These are phyloP conservation scores for Talaromyces piceae DNA, from an alignment of 2,329 filamentous ascomycete species.

Conservation along the genomic window DNA sequence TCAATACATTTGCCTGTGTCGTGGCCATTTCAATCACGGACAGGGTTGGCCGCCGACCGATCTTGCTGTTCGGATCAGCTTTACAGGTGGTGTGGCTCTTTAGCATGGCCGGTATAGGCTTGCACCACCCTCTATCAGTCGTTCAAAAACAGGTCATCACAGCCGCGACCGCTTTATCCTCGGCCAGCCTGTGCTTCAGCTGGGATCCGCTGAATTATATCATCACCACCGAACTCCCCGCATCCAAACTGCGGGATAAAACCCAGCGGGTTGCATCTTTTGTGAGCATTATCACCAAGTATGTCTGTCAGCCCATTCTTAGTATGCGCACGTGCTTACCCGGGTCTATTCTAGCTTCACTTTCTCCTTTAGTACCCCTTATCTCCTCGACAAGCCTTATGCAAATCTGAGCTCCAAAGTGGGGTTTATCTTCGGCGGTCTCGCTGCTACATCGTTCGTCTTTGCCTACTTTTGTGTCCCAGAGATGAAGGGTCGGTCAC, in stretches of 20 bases:
- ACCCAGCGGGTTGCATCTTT: conserved; percentile 23
- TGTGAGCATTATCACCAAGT: conserved; percentile 25
- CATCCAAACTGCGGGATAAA: conserved; percentile 21
- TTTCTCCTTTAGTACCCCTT: conserved; percentile 32
- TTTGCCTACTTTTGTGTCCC: conserved; percentile 22
- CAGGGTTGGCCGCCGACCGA: conserved; percentile 9
- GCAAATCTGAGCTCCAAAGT: conserved; percentile 30
- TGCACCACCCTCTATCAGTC: conserved; percentile 12
- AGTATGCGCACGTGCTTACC: background rate
- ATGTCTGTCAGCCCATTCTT: conserved; percentile 2
- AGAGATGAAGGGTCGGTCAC: conserved; percentile 25
- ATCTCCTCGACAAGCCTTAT: conserved; percentile 30
- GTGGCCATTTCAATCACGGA: conserved; percentile 11
- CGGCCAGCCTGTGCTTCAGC: conserved; percentile 22
- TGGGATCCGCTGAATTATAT: conserved; percentile 33
- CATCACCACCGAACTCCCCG: conserved; percentile 28
- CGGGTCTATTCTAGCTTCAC: conserved; percentile 11
- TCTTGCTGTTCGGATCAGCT: conserved; percentile 20
- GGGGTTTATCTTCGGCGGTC: conserved; percentile 29
- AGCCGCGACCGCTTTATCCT: conserved; percentile 26
- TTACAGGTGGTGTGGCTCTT: conserved; percentile 25
- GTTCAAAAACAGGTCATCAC: conserved; percentile 23
- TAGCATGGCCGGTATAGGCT: conserved; percentile 33
- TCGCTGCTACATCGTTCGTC: conserved; percentile 15
- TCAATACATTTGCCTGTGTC: conserved; percentile 14